Evolutionary conservation across 495 filamentous ascomycete species (phyloP), one percentile per base, ranked within the genome.

Genomic region (Margaritispora aquatica): DNA sequence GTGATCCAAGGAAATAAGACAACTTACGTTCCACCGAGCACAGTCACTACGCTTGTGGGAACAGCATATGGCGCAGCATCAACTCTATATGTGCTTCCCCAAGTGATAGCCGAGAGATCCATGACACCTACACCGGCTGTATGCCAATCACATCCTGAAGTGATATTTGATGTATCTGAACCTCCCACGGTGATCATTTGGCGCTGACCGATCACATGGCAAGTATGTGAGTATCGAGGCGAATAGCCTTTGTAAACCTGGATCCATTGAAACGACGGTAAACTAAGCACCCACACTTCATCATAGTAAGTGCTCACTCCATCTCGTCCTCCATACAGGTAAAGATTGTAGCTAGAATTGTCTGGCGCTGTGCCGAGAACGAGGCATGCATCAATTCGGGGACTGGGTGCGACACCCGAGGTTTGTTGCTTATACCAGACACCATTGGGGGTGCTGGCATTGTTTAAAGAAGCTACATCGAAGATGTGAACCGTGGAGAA

Each of bases 171-270:
- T 50, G 58, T 29, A n/a, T 50, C 26, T 2, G 58, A 46, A 15
- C 75, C 75, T 27, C 75, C 75, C 22, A 77, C 70, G 2, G 73
- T 74, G 13, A 78, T 55, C 69, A 77, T 69, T 23, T 73, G 74
- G 1, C 69, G 63, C 36, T 64, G 63, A 1, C 66, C 70, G 17
- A 67, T 69, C 21, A 68, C 31, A 44, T 75, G 73, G 55, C 75
- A 78, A 15, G 69, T 75, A 31, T 73, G 70, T 19, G 68, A 69
- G 56, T 58, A 75, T 7, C 72, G 65, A 11, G 73, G 71, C n/a
- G 50, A 49, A 10, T 36, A 52, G 13, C 70, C 70, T 24, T 68
- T 55, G 47, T 66, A 70, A 5, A 69, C 34, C 52, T 69, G 55
- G 3, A 64, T 68, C 73, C 73, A 72, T 15, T 54, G 70, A 53